Base-by-base conservation (phyloP, 2,329 filamentous ascomycete genomes). In the Neofusicoccum laricinum region DNA sequence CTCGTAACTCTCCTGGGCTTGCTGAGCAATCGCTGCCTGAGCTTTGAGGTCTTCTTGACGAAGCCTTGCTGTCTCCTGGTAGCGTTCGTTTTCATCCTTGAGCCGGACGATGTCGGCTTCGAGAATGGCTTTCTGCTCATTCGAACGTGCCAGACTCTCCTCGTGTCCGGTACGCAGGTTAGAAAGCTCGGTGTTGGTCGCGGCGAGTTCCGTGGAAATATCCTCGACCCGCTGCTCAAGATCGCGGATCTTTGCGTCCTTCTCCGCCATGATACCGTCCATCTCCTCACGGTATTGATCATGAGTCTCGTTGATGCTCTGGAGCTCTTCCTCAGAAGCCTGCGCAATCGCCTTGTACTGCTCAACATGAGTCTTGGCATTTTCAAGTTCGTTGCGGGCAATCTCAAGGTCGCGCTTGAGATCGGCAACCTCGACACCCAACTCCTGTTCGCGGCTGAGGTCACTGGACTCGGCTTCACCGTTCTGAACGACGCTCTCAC, bases 1-100 rank as follows among this genome's bases (percentile, higher is more conserved):
- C 76, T 99, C 96, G 73, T 99, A 99, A 69, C 95, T 93, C 73
- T 96, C 90, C 75, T 99, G 95, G 3, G 95, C 93, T 75, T 92
- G 91, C 61, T 92, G 89, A 2, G 95, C 93, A 71, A 99, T 98
- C 49, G 96, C 91, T 32, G 94, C 93, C 76, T 99, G 95, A 0
- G 92, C 89, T 67, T 95, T 93, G 46, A 98, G 86, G 71, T 98
- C 93, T 71, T 96, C 90, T 73, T 96, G 92, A 73, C 97, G 91
- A 73, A 90, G 92, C 68, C 91, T 88, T 36, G 92, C 88, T 57
- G 93, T 89, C 66, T 92, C 90, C 66, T 88, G 84, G 74, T 94
- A 89, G 61, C 90, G 87, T 68, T 93, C 90, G 65, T 90, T 90
- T 69, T 96, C 90, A 53, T 96, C 92, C 75, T 91, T 95, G 32